Conservation (phyloP, 2,329 filamentous ascomycete species). For the Xylaria sp. region DNA sequence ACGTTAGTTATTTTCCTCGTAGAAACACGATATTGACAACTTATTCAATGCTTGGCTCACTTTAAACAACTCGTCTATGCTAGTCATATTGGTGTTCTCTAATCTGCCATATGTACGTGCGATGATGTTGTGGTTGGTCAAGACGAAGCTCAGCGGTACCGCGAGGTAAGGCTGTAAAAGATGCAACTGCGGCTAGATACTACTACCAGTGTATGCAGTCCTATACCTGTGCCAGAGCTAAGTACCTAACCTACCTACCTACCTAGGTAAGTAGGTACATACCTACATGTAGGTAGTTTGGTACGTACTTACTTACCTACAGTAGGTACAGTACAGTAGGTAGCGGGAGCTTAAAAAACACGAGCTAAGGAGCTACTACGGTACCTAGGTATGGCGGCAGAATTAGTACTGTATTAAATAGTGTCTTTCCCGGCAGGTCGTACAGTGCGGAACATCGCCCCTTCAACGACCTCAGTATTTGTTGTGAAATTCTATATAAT, state of each 20-base stretch:
- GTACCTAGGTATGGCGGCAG: not conserved
- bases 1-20: constrained; percentile 23
- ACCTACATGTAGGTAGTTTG: too few relatives aligned
- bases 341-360: not conserved
- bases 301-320: too few relatives aligned
- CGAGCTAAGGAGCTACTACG: too few relatives aligned
- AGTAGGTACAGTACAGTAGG: not conserved
- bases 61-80: constrained; percentile 70
- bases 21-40: constrained; percentile 3
- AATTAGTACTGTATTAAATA: constrained; percentile 9
- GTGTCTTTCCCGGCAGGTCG: not conserved
- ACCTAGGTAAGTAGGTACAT: too few relatives aligned
- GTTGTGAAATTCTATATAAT: not conserved
- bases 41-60: constrained; percentile 48
- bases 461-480: not conserved
- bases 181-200: too few relatives aligned
- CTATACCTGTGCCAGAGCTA: too few relatives aligned
- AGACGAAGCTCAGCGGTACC: constrained; percentile 2
- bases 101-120: not conserved
- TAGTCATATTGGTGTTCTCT: constrained; percentile 58
- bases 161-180: not conserved
- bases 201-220: too few relatives aligned
- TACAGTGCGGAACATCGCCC: constrained; percentile 1
- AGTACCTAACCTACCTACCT: too few relatives aligned
- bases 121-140: not conserved